A percentile compares a stretch with the other conserved stretches of the same genome.
These are phyloP conservation scores for Pichia insulana DNA, from an alignment of 805 yeast genomes.

Conservation along the genomic window DNA sequence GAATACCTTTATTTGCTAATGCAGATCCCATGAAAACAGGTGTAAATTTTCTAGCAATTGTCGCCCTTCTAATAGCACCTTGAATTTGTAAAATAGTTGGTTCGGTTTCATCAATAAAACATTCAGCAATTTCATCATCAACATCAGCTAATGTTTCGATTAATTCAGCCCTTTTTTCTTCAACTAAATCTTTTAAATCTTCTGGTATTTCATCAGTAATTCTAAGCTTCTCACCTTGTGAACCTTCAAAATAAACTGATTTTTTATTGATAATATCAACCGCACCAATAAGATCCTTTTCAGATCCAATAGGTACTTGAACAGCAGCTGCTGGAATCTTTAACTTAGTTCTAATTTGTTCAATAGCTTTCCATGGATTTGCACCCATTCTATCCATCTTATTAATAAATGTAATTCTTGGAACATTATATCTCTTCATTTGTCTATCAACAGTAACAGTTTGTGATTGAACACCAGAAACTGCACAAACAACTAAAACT, in stretches of 20 bases:
- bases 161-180: constrained; percentile 77
- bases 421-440: constrained; percentile 97
- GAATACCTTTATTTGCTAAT: constrained; percentile 91
- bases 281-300: constrained; percentile 74
- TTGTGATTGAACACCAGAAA: constrained; percentile 96
- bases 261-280: constrained; percentile 86
- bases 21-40: constrained; percentile 99
- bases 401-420: constrained; percentile 91
- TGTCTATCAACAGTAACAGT: constrained; percentile 98
- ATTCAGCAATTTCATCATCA: constrained; percentile 94
- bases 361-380: constrained; percentile 91
- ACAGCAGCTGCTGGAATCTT: constrained; percentile 94
- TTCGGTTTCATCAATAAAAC: constrained; percentile 81
- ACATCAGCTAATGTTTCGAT: constrained; percentile 96
- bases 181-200: constrained; percentile 71
- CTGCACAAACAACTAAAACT: constrained; percentile 96
- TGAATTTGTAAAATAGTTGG: constrained; percentile 81
- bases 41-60: constrained; percentile 91
- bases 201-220: constrained; percentile 60
- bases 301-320: constrained; percentile 96
- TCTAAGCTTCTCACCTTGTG: constrained; percentile 77
- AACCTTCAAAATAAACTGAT: constrained; percentile 82
- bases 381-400: constrained; percentile 99
- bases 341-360: constrained; percentile 79
- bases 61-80: constrained; percentile 85